phyloP scores from a whole-genome alignment of 768 basidiomycete genomes.

The Hericium coralloides region DNA sequence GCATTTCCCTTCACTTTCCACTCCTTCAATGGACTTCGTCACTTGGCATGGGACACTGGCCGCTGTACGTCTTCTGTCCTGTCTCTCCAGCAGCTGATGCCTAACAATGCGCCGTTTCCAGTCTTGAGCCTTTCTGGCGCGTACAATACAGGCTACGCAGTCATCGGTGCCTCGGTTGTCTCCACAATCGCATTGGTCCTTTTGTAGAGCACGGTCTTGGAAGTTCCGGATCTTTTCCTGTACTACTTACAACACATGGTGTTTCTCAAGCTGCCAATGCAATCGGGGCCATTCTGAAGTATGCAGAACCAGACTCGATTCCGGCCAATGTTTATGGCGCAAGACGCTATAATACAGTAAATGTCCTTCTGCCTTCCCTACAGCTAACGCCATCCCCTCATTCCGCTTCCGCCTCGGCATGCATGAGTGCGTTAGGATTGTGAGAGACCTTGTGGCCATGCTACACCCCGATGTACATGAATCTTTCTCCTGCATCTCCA shows the following conservation, averaged over 20 bases:
- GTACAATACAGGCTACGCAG: conserved; percentile 76
- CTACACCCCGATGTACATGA: not conserved
- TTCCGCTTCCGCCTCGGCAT: not conserved
- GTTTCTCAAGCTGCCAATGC: too few relatives aligned
- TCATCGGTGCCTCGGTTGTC: conserved; percentile 69
- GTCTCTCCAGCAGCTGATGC: not conserved
- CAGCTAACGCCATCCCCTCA: not conserved
- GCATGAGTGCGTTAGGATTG: not conserved
- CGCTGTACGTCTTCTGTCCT: conserved; percentile 55
- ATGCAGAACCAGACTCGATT: not conserved
- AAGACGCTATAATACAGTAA: not conserved
- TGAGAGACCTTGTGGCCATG: conserved; percentile 2
- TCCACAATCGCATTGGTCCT: conserved; percentile 66
- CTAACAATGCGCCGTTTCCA: conserved; percentile 21
- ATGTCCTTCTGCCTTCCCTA: not conserved
- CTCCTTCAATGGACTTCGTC: conserved; percentile 81
- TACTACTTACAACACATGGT: too few relatives aligned
- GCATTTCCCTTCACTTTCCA: conserved; percentile 90
- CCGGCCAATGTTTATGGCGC: not conserved
- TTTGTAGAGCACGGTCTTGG: conserved; percentile 22
- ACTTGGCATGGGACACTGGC: conserved; percentile 83
- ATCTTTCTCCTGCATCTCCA: not conserved
- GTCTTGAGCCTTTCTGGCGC: conserved; percentile 75
- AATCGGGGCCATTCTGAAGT: too few relatives aligned
- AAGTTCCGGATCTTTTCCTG: too few relatives aligned